Evolutionary conservation across 108 stramenopile species (phyloP).

Genomic region (Thalassiosira profunda): DNA sequence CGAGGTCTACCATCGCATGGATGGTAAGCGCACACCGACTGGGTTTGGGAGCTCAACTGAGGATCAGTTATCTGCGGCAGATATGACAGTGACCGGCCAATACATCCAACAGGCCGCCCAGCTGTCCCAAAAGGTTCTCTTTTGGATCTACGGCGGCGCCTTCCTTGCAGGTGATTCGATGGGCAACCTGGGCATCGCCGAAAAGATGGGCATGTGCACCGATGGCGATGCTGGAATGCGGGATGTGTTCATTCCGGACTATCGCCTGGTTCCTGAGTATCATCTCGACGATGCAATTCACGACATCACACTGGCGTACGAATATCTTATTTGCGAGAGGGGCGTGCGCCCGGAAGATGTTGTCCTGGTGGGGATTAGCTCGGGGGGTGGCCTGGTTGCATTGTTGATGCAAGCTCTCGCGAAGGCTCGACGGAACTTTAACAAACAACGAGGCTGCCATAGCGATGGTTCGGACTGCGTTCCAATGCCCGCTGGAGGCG

Average conservation of each 20-base stretch:
- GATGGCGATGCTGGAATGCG: constrained; percentile 44
- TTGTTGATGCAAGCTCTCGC: constrained; percentile 70
- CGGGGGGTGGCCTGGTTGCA: constrained; percentile 68
- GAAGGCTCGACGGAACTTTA: constrained; percentile 26
- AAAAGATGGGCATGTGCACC: constrained; percentile 51
- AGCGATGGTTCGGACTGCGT: background rate
- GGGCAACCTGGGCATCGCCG: constrained; percentile 63
- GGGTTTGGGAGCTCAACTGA: constrained; percentile 5
- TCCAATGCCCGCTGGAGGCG: constrained; percentile 59
- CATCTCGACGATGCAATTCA: constrained; percentile 72
- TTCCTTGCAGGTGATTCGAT: constrained; percentile 70
- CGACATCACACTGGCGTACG: constrained; percentile 68
- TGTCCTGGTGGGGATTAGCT: constrained; percentile 65
- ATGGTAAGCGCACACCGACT: constrained; percentile 26
- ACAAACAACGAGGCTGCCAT: too few relatives aligned
- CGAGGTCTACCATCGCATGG: constrained; percentile 50
- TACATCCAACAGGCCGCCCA: constrained; percentile 51
- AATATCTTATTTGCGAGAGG: constrained; percentile 48
- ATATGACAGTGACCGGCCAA: constrained; percentile 60
- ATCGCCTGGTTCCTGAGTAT: constrained; percentile 68
- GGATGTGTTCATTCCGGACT: constrained; percentile 76
- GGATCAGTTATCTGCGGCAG: constrained; percentile 1
- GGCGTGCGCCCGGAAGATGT: constrained; percentile 62
- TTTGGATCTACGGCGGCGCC: constrained; percentile 87
- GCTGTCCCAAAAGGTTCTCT: constrained; percentile 60